These are phyloP conservation scores for Coccomyxa sp. DNA, from an alignment of 139 green algal species.

Conservation along the genomic window DNA sequence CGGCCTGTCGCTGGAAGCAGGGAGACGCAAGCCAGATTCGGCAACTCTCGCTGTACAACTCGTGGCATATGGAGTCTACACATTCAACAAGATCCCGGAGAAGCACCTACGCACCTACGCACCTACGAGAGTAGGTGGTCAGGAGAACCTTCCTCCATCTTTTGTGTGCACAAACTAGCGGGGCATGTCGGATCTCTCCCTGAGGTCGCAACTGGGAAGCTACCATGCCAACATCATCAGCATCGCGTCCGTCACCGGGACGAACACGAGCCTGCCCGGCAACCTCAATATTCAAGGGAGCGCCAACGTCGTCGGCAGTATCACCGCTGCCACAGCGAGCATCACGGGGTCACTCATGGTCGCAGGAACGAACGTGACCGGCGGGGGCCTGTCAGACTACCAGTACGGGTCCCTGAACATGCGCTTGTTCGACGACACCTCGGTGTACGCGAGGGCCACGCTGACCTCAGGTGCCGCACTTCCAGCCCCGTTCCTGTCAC, in stretches of 20 bases:
- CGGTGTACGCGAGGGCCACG: not conserved
- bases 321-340: not conserved
- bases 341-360: not conserved
- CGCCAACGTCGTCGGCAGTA: not conserved
- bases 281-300: not conserved
- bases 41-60: not conserved
- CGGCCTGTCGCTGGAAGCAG: not conserved
- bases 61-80: not conserved
- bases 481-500: not conserved
- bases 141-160: not conserved
- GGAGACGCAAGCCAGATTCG: not conserved
- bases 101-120: not conserved
- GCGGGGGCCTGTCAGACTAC: not conserved
- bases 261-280: not conserved
- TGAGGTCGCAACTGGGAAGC: not conserved
- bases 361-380: not conserved
- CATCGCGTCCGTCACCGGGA: not conserved
- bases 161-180: constrained; percentile 1
- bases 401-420: not conserved
- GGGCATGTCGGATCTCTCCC: not conserved
- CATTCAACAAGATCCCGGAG: not conserved
- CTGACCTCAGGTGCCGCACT: not conserved
- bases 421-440: not conserved
- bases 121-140: not conserved
- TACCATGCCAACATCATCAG: constrained; percentile 1